Base-by-base conservation (phyloP, 768 basidiomycete genomes). In the Ephemerocybe angulata region DNA sequence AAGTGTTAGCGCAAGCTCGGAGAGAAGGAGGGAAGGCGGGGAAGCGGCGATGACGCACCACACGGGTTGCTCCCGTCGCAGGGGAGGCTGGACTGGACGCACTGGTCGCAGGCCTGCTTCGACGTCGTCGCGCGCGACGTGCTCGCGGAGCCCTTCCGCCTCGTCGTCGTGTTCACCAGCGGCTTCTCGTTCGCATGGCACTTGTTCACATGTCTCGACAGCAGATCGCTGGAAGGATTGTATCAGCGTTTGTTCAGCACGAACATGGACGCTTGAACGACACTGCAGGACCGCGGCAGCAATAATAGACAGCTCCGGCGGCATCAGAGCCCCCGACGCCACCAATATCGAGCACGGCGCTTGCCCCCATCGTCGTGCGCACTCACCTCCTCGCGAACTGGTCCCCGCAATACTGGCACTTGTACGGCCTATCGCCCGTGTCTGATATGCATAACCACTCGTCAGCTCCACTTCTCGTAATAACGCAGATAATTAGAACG, bases 391-490 rank as follows among this genome's bases (percentile, higher is more conserved):
- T 72, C 1, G 91, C 91, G 65, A 93, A 93, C 71, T 92, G 90
- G 74, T 93, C 91, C 33, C 90, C 90, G 68, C 91, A 93, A 59
- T 85, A 81, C 64, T 86, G 85, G 62, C 91, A 93, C 65, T 90
- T 90, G 78, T 93, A 93, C 8, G 91, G 91, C 41, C 91, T 78
- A 76, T 93, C 90, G 54, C 90, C 90, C 35, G 90, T 93, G 71
- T 93, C 90, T 92, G n/a, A 72, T 53, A 57, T 53, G 46, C 51
- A 59, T 52, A 53, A 60, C 54, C 54, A 53, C 13, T 19, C 15
- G 24, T 50, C 35, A 50, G 48, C 48, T 33, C 30, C 29, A 46
- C 6, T 11, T 17, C 8, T 35, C 33, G 17, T 52, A 55, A 56
- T 64, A 24, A 62, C 55, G 57, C n/a, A n/a, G n/a, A n/a, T n/a